Percentiles rank a stretch among this genome's conserved stretches.
These are phyloP conservation scores for Carex parvula DNA, from an alignment of 176 grass and related monocot species.

Conservation along the genomic window DNA sequence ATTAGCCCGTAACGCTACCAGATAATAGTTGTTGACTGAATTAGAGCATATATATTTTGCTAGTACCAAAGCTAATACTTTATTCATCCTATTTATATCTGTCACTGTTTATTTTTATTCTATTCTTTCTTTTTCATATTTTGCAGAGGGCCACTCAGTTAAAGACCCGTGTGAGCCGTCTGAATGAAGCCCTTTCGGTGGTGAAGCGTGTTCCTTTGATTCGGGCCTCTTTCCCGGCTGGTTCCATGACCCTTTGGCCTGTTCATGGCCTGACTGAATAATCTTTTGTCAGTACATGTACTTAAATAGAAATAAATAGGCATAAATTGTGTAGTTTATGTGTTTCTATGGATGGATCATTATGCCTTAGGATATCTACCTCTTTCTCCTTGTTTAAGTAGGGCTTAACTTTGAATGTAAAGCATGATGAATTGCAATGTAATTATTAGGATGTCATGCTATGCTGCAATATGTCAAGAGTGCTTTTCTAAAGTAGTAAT, in stretches of 20 bases:
- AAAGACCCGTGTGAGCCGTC: slow-evolving; percentile 52
- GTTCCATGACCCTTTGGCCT: slow-evolving; percentile 64
- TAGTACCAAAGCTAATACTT: not conserved
- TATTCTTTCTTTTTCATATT: not conserved
- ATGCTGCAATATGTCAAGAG: not conserved
- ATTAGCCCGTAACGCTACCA: not conserved
- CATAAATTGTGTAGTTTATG: not conserved
- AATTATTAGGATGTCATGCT: not conserved
- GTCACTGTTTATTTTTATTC: not conserved
- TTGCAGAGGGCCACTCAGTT: slow-evolving; percentile 70
- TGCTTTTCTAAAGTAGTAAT: too few species aligned
- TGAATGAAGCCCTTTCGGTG: slow-evolving; percentile 59
- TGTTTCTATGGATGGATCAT: not conserved
- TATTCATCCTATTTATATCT: not conserved
- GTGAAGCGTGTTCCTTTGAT: slow-evolving; percentile 48
- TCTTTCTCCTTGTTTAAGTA: slow-evolving; percentile 5
- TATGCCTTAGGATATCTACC: not conserved
- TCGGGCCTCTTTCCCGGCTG: slow-evolving; percentile 48
- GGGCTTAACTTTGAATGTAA: not conserved
- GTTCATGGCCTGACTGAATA: slow-evolving; percentile 59
- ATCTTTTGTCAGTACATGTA: not conserved
- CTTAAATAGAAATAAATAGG: not conserved
- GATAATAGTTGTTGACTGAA: not conserved
- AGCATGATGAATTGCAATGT: not conserved
- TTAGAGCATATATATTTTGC: not conserved